These are phyloP conservation scores for Nannizziopsis arthrosporioides DNA, from an alignment of 2,329 filamentous ascomycete species.

Conservation along the genomic window DNA sequence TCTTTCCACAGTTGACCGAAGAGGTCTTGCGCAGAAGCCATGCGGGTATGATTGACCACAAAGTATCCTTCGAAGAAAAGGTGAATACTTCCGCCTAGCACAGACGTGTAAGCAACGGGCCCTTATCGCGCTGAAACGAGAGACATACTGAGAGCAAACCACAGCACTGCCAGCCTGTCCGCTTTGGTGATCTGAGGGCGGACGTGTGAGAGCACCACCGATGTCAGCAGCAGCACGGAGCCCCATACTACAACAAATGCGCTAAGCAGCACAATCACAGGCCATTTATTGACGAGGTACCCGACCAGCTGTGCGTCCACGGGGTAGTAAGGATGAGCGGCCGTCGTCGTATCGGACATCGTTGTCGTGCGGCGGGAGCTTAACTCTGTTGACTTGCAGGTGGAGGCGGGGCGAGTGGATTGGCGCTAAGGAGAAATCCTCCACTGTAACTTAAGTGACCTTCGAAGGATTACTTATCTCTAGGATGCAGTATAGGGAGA, in stretches of 20 bases:
- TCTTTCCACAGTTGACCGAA: constrained; percentile 89
- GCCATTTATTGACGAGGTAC: constrained; percentile 56
- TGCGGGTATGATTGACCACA: constrained; percentile 52
- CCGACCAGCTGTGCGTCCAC: constrained; percentile 48
- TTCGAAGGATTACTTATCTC: too few species aligned
- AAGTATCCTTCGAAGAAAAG: constrained; percentile 81
- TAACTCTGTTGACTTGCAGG: too few species aligned
- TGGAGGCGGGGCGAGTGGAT: too few species aligned
- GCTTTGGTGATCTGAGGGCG: constrained; percentile 42
- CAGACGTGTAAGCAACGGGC: not conserved
- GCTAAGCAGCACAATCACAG: constrained; percentile 47
- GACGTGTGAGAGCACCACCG: constrained; percentile 41
- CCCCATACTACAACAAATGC: constrained; percentile 48
- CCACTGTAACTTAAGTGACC: too few species aligned
- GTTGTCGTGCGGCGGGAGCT: too few species aligned
- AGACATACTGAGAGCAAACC: constrained; percentile 61
- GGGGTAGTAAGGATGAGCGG: constrained; percentile 59
- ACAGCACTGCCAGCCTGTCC: constrained; percentile 54
- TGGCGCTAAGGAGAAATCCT: too few species aligned
- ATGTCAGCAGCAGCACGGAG: constrained; percentile 47
- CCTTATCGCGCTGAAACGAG: constrained; percentile 24
- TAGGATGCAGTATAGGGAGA: too few species aligned
- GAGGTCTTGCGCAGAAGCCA: constrained; percentile 58
- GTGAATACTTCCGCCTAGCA: constrained; percentile 48
- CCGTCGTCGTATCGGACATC: constrained; percentile 13